Base-by-base conservation (phyloP, 495 filamentous ascomycete species). In the Penicillium robsamsonii region DNA sequence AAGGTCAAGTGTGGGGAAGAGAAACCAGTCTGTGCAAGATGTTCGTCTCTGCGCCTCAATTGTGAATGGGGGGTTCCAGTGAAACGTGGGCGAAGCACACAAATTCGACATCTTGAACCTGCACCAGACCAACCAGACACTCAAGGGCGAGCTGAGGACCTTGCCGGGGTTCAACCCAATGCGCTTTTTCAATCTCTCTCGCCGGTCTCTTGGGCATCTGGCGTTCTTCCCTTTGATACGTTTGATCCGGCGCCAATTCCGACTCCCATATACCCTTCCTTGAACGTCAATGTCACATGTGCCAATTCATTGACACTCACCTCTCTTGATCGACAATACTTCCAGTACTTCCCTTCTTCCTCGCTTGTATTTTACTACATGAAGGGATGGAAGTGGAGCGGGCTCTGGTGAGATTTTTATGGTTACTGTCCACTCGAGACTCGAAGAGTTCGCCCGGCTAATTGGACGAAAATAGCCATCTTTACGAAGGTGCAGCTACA, bases 1-100 rank as follows among this genome's bases (percentile, higher is more conserved):
- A 83, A 83, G 56, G 76, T 83, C 12, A 80, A 81, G 65, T 83
- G 80, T 57, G 80, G 79, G 50, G 80, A 83, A 66, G 69, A 71
- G 58, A 76, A 70, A 42, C 80, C 80, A 2, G 54, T 78, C 5
- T 83, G 80, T 58, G 66, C 66, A 25, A 75, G 77, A 33, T 83
- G 80, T 56, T 38, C 50, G 38, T 63, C 69, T 10, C 47, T 72
- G 33, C 67, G 59, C 12, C 65, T 74, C 13, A 57, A 56, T 33
- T 72, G 70, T 25, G 74, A 78, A 58, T 76, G 74, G 74, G 74
- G 70, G 10, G 55, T 69, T 24, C 64, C 68, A 5, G 65, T 74
- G 27, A 70, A 69, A 53, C 66, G 67, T 46, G 68, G 60, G 45
- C 65, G 66, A 25, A 60, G 64, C 42, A 53, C 52, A 1, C 66